Conservation (phyloP, 2,329 filamentous ascomycete genomes). For the Colletotrichum sp. region DNA sequence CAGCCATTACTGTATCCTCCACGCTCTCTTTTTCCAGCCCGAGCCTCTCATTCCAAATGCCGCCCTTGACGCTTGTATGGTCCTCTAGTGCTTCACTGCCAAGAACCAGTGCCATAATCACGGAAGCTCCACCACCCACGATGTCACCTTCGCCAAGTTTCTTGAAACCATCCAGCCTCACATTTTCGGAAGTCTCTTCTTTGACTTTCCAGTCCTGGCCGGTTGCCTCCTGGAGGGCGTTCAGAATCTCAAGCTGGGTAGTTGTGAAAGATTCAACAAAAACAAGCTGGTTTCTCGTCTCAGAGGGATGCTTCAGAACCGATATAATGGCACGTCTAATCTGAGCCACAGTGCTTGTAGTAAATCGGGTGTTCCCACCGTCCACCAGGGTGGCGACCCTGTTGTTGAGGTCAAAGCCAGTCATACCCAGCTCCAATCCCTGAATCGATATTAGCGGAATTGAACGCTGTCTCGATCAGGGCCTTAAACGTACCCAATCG, state of each 20-base stretch:
- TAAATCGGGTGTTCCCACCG: constrained; percentile 18
- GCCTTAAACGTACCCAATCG: constrained; percentile 42
- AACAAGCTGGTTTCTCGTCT: constrained; percentile 21
- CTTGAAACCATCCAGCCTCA: not conserved
- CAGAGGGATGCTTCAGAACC: constrained; percentile 8
- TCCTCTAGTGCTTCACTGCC: not conserved
- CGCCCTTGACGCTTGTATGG: not conserved
- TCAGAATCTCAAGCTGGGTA: constrained; percentile 52
- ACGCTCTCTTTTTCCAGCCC: not conserved
- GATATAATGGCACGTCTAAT: constrained; percentile 19
- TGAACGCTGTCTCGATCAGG: not conserved
- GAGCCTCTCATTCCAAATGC: not conserved
- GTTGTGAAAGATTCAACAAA: constrained; percentile 47
- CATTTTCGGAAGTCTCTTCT: not conserved
- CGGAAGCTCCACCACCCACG: not conserved
- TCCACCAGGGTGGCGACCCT: constrained; percentile 35
- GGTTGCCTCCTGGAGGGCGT: not conserved
- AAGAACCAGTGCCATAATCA: not conserved
- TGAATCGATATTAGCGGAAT: not conserved
- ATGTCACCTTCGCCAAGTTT: not conserved
- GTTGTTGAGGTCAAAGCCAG: constrained; percentile 47
- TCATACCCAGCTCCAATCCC: constrained; percentile 33
- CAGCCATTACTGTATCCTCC: not conserved
- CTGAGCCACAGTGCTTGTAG: constrained; percentile 12
- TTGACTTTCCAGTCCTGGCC: not conserved